A percentile compares a stretch with the other conserved stretches of the same genome.
Evolutionary conservation across 2,329 filamentous ascomycete genomes (phyloP).

Genomic region (Cladosporium sphaerospermum): DNA sequence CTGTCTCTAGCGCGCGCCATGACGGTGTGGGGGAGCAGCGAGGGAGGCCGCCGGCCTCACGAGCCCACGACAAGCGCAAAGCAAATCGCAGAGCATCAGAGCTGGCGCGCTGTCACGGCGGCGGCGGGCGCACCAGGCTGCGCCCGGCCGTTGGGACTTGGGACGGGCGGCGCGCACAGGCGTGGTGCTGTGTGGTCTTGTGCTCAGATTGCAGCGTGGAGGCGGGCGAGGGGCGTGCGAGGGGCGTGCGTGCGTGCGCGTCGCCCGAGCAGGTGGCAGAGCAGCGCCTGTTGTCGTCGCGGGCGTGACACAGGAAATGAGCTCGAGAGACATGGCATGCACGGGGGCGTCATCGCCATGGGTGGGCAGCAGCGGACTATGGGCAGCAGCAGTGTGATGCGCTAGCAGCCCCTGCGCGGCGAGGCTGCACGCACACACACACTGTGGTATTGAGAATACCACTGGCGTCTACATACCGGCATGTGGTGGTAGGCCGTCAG

Average conservation of each 20-base stretch:
- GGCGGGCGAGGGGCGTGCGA: too few species aligned
- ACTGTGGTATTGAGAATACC: not conserved
- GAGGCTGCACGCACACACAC: not conserved
- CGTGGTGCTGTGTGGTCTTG: slow-evolving; percentile 1
- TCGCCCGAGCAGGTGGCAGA: not conserved
- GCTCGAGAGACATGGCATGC: slow-evolving; percentile 3
- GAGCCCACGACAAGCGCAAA: too few species aligned
- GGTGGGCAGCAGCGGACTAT: not conserved
- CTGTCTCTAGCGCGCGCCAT: not conserved
- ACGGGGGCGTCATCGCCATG: not conserved
- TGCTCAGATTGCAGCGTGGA: slow-evolving; percentile 5
- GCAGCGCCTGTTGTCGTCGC: not conserved
- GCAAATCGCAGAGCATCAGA: not conserved
- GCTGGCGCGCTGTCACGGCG: not conserved
- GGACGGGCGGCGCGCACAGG: not conserved
- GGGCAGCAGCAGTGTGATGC: slow-evolving; percentile 1
- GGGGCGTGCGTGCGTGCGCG: slow-evolving; percentile 5
- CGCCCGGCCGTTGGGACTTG: not conserved
- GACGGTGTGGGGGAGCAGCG: not conserved
- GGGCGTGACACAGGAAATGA: slow-evolving; percentile 7
- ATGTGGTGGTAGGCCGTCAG: not conserved
- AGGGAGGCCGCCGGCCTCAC: not conserved
- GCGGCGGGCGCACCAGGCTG: not conserved
- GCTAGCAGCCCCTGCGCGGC: not conserved
- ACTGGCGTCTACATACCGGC: not conserved